Percentiles rank a stretch among this genome's conserved stretches.
Evolutionary conservation across 2,329 filamentous ascomycete genomes (phyloP).

Genomic region (Fusarium sp.): DNA sequence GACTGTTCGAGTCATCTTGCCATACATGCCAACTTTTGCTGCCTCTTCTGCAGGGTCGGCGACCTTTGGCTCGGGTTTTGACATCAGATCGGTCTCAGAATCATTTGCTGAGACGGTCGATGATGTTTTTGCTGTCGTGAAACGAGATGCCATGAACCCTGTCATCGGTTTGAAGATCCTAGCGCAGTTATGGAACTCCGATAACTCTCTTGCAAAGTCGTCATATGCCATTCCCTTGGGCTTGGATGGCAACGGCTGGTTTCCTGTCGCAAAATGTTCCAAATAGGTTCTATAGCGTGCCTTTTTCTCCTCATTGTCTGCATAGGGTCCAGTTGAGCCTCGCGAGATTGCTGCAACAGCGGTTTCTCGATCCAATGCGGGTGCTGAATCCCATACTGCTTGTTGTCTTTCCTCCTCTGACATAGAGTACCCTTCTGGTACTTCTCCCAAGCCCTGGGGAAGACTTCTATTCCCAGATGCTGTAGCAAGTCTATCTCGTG

Average conservation of each 20-base stretch:
- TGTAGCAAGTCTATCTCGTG: constrained; percentile 80
- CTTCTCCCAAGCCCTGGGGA: constrained; percentile 81
- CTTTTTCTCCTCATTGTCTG: constrained; percentile 83
- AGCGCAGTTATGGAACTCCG: constrained; percentile 76
- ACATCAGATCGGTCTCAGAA: constrained; percentile 45
- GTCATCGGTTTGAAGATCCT: constrained; percentile 91
- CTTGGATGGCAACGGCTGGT: constrained; percentile 64
- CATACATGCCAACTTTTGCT: constrained; percentile 92
- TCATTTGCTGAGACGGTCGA: constrained; percentile 47
- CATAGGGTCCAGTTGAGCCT: constrained; percentile 79
- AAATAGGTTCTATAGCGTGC: constrained; percentile 86
- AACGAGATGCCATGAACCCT: constrained; percentile 92
- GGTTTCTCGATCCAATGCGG: constrained; percentile 74
- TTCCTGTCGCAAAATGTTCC: constrained; percentile 72
- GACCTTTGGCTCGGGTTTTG: constrained; percentile 52
- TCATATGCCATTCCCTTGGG: constrained; percentile 65
- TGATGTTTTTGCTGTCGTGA: constrained; percentile 77
- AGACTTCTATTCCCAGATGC: constrained; percentile 82
- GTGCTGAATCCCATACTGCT: constrained; percentile 70
- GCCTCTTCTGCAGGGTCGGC: constrained; percentile 85
- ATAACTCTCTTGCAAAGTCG: constrained; percentile 84
- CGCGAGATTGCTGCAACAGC: constrained; percentile 77
- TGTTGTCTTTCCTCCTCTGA: constrained; percentile 73
- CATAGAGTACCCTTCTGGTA: constrained; percentile 73
- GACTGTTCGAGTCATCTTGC: constrained; percentile 81